phyloP scores from a whole-genome alignment of 768 basidiomycete species.

The Glaciozyma antarctica region DNA sequence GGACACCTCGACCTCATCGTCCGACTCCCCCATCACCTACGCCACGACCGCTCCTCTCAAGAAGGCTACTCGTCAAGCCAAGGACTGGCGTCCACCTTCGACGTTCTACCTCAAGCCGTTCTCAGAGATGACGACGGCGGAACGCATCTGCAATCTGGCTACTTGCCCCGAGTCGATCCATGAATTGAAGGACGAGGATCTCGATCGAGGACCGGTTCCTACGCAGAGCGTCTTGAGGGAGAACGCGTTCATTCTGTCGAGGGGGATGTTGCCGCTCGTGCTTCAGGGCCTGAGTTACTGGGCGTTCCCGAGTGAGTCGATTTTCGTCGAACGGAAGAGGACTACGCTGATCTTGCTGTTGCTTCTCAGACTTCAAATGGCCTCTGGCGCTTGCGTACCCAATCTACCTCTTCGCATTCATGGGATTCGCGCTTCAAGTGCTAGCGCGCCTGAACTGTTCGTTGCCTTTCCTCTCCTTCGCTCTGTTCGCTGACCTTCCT shows the following conservation, averaged over 20 bases:
- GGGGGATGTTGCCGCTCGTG: slow-evolving; percentile 5
- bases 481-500: no score
- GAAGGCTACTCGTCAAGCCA: background rate
- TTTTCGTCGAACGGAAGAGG: background rate
- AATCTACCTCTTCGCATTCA: slow-evolving; percentile 10
- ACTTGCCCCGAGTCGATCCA: slow-evolving; percentile 20
- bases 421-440: slow-evolving; percentile 11
- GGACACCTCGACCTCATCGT: no score
- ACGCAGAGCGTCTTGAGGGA: slow-evolving; percentile 4
- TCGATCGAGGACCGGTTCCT: slow-evolving; percentile 18
- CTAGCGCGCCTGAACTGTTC: slow-evolving; percentile 6
- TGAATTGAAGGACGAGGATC: slow-evolving; percentile 12
- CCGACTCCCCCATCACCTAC: no score
- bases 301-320: slow-evolving; percentile 7
- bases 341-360: background rate
- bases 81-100: background rate
- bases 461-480: background rate
- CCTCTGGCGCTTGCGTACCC: slow-evolving; percentile 13
- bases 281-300: slow-evolving; percentile 7
- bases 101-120: slow-evolving; percentile 15
- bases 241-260: slow-evolving; percentile 18
- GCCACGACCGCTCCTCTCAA: no score
- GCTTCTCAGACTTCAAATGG: slow-evolving; percentile 11
- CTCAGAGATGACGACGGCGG: slow-evolving; percentile 16
- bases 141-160: slow-evolving; percentile 16